Conservation (phyloP, 306 rosid genomes). For the Elaeagnus macrophylla region DNA sequence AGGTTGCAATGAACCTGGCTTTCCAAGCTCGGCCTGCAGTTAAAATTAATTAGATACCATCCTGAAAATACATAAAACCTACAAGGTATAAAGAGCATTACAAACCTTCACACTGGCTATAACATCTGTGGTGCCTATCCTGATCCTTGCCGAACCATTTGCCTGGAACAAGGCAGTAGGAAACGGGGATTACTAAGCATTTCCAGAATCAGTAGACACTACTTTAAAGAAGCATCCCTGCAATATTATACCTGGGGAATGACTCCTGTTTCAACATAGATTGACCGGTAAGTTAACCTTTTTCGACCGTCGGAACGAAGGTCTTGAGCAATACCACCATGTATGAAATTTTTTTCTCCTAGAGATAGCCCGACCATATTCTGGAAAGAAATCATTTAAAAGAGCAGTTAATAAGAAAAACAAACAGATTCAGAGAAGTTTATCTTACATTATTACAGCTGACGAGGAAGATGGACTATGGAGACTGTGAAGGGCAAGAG, state of each 20-base stretch:
- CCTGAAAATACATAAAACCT: neutral
- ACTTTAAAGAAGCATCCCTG: neutral
- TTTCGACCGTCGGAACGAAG: slow-evolving; percentile 83
- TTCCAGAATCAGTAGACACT: neutral
- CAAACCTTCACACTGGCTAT: slow-evolving; percentile 82
- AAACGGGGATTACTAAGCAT: slow-evolving; percentile 7
- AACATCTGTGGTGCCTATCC: slow-evolving; percentile 75
- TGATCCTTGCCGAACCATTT: slow-evolving; percentile 77
- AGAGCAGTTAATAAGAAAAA: too few relatives aligned
- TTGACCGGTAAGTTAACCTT: slow-evolving; percentile 58
- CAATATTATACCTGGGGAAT: slow-evolving; percentile 55
- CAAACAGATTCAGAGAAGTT: too few relatives aligned
- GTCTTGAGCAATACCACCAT: slow-evolving; percentile 84
- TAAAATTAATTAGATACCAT: neutral
- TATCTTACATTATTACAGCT: too few relatives aligned
- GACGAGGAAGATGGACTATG: too few relatives aligned
- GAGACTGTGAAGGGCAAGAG: too few relatives aligned
- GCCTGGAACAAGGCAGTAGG: slow-evolving; percentile 39
- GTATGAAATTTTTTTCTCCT: slow-evolving; percentile 60
- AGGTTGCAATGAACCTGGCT: slow-evolving; percentile 54
- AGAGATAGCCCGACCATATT: slow-evolving; percentile 64
- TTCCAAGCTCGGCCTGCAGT: slow-evolving; percentile 92
- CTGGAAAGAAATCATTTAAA: neutral
- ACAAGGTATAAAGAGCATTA: slow-evolving; percentile 11
- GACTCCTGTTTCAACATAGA: slow-evolving; percentile 64